Conservation (phyloP, 2,329 filamentous ascomycete species). For the Claviceps purpurea region DNA sequence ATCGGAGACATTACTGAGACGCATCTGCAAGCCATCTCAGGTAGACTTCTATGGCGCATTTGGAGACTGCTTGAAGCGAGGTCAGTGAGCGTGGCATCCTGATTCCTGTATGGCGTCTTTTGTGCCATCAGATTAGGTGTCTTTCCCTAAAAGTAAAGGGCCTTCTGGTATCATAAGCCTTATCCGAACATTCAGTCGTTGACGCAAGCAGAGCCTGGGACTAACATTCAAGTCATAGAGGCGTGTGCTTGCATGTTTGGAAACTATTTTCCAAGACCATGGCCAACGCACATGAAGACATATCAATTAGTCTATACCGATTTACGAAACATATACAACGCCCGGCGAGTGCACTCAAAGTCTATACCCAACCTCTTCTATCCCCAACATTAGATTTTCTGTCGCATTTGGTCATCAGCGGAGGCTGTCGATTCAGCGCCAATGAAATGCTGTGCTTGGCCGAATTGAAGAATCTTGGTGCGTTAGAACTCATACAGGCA, state of each 20-base stretch:
- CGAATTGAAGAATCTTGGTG: slow-evolving; percentile 31
- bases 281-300: slow-evolving; percentile 19
- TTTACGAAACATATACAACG: slow-evolving; percentile 26
- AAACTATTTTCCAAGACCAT: slow-evolving; percentile 24
- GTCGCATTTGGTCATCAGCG: slow-evolving; percentile 26
- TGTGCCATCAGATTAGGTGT: neutral
- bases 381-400: slow-evolving; percentile 25
- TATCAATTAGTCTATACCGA: slow-evolving; percentile 23
- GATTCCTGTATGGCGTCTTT: neutral
- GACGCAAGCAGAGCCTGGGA: neutral
- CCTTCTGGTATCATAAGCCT: neutral
- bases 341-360: slow-evolving; percentile 19
- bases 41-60: slow-evolving; percentile 21
- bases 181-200: neutral
- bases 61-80: slow-evolving; percentile 28
- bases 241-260: slow-evolving; percentile 26
- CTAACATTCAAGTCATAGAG: slow-evolving; percentile 4
- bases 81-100: slow-evolving; percentile 14
- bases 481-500: slow-evolving; percentile 32
- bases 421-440: slow-evolving; percentile 20
- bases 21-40: slow-evolving; percentile 22
- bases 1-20: slow-evolving; percentile 20
- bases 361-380: slow-evolving; percentile 25
- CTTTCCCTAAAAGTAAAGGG: neutral
- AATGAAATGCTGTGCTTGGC: slow-evolving; percentile 28